phyloP scores from a whole-genome alignment of 345 rosid species.

The Diplotaxis tenuifolia region DNA sequence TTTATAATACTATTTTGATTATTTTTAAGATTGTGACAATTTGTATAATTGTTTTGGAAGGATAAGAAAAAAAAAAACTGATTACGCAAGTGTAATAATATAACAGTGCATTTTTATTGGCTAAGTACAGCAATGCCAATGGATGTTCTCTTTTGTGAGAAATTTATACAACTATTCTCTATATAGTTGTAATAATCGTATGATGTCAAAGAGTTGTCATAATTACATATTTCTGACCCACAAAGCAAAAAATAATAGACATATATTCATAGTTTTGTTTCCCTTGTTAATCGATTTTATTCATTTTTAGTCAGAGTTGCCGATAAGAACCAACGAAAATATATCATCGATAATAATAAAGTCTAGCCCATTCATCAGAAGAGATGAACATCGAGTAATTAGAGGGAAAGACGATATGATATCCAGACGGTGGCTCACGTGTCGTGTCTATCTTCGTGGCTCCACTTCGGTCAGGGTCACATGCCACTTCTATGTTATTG shows the following conservation, averaged over 20 bases:
- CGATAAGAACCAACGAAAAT: neutral
- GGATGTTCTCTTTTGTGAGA: neutral
- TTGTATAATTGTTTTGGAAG: neutral
- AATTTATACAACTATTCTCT: no score
- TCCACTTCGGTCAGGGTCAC: neutral
- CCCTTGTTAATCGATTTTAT: neutral
- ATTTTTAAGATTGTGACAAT: neutral
- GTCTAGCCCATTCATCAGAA: no score
- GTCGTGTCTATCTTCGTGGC: conserved; percentile 1
- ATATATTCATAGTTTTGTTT: neutral
- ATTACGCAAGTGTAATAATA: neutral
- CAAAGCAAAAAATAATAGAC: neutral
- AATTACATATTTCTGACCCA: neutral
- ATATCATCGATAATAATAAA: neutral
- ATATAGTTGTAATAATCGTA: no score
- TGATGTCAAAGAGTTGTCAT: no score
- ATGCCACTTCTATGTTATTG: neutral
- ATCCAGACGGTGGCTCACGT: conserved; percentile 8
- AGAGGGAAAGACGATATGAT: neutral
- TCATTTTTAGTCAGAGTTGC: neutral
- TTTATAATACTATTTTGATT: neutral
- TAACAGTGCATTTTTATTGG: neutral
- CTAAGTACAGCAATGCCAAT: neutral
- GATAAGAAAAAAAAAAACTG: neutral
- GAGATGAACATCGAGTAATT: neutral